Conservation (phyloP, 1,284 basidiomycete genomes). For the Rhodotorula glutinis region DNA sequence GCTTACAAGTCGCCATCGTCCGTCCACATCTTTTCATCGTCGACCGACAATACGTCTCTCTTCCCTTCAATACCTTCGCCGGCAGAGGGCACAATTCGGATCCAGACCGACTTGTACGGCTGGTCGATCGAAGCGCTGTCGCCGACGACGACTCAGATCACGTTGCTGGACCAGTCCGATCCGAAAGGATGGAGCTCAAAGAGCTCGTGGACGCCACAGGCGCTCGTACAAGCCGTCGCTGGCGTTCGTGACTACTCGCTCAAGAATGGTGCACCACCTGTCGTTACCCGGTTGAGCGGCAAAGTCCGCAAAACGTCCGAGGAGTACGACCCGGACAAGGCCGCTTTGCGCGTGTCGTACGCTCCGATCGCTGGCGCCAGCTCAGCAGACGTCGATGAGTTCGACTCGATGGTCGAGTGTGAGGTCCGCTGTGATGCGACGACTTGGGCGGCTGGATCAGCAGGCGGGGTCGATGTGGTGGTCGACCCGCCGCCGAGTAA, state of each 20-base stretch:
- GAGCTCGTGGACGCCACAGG: constrained; percentile 74
- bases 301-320: constrained; percentile 60
- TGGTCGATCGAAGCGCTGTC: constrained; percentile 96
- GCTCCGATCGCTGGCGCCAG: constrained; percentile 50
- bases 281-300: constrained; percentile 81
- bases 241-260: constrained; percentile 59
- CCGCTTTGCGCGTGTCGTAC: constrained; percentile 80
- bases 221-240: constrained; percentile 60
- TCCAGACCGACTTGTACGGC: constrained; percentile 91
- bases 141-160: constrained; percentile 90
- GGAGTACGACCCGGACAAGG: constrained; percentile 83
- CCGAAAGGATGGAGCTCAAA: constrained; percentile 98
- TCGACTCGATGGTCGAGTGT: constrained; percentile 64
- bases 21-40: constrained; percentile 94
- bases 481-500: constrained; percentile 89
- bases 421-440: constrained; percentile 92
- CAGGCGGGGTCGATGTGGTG: constrained; percentile 67
- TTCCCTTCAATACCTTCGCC: constrained; percentile 74
- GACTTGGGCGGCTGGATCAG: constrained; percentile 70
- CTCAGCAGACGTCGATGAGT: neutral
- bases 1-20: constrained; percentile 95
- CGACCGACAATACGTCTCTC: constrained; percentile 79
- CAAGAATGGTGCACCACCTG: constrained; percentile 88
- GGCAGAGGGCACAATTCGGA: constrained; percentile 77
- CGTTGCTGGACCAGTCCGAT: constrained; percentile 93